A percentile compares a stretch with the other conserved stretches of the same genome.
Evolutionary conservation across 495 filamentous ascomycete species (phyloP).

Genomic region (Massariosphaeria phaeospora): DNA sequence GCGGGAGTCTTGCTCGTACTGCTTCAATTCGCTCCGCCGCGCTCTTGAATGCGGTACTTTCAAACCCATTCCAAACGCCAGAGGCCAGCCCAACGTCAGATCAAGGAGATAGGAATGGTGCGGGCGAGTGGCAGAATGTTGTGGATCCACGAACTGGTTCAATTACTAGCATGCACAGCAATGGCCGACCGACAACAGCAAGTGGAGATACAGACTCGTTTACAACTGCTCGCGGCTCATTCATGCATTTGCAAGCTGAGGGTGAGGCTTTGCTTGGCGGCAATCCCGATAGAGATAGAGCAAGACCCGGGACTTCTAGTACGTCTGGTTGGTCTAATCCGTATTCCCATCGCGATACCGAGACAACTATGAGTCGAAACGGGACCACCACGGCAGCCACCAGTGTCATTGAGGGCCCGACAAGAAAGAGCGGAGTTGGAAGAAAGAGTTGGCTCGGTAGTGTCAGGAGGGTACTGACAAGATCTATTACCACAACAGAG

Average conservation of each 20-base stretch:
- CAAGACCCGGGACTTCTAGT: constrained; percentile 35
- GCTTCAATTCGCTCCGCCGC: constrained; percentile 25
- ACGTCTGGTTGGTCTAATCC: constrained; percentile 33
- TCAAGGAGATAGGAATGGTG: neutral
- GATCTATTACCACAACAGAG: constrained; percentile 19
- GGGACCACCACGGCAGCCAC: constrained; percentile 25
- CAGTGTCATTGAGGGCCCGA: neutral
- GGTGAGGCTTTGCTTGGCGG: constrained; percentile 56
- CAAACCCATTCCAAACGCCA: constrained; percentile 34
- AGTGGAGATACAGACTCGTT: constrained; percentile 53
- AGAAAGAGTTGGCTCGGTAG: constrained; percentile 52
- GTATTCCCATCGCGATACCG: constrained; percentile 6
- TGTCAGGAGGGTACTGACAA: constrained; percentile 51
- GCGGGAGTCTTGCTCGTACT: constrained; percentile 16
- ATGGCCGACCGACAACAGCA: constrained; percentile 4
- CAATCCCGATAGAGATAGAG: constrained; percentile 34
- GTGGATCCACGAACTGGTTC: constrained; percentile 26
- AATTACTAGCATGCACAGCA: constrained; percentile 25
- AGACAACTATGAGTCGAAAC: constrained; percentile 5
- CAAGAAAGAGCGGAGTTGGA: constrained; percentile 23
- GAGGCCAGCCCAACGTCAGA: constrained; percentile 25
- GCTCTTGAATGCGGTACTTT: constrained; percentile 10
- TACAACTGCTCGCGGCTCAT: constrained; percentile 60
- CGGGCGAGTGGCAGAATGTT: constrained; percentile 18
- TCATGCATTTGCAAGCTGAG: constrained; percentile 60